Evolutionary conservation across 306 rosid species (phyloP).

Genomic region (Sechiopsis laciniata): DNA sequence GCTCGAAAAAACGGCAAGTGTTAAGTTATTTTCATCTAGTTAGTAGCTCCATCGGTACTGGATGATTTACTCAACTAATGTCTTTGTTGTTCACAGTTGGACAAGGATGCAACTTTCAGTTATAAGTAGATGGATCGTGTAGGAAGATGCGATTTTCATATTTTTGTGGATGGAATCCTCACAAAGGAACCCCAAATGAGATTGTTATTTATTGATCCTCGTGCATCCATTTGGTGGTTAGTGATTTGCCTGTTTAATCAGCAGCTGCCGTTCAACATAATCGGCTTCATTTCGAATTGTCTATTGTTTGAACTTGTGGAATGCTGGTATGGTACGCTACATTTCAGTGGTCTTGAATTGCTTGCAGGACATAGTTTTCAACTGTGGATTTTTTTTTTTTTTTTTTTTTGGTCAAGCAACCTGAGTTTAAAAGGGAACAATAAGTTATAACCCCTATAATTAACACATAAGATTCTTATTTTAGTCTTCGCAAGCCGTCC

Average conservation of each 20-base stretch:
- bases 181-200: not conserved
- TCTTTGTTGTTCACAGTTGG: slow-evolving; percentile 42
- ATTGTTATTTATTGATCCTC: not conserved
- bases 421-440: slow-evolving; percentile 5
- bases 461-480: not conserved
- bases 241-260: slow-evolving; percentile 13
- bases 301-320: slow-evolving; percentile 15
- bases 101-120: slow-evolving; percentile 53
- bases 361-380: slow-evolving; percentile 10
- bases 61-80: slow-evolving; percentile 19
- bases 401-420: slow-evolving; percentile 5
- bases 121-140: slow-evolving; percentile 22
- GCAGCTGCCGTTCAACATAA: slow-evolving; percentile 16
- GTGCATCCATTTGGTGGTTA: slow-evolving; percentile 16
- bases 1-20: slow-evolving; percentile 57
- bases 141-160: slow-evolving; percentile 4
- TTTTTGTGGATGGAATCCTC: not conserved
- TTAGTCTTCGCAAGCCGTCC: slow-evolving; percentile 1
- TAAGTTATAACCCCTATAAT: not conserved
- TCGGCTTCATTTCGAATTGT: slow-evolving; percentile 16
- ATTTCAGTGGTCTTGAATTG: slow-evolving; percentile 5
- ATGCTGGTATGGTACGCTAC: slow-evolving; percentile 18
- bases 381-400: not conserved
- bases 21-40: slow-evolving; percentile 15
- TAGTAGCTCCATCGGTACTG: not conserved